Evolutionary conservation across 495 filamentous ascomycete genomes (phyloP), one percentile per base, ranked within the genome.

Genomic region (Massariosphaeria phaeospora): DNA sequence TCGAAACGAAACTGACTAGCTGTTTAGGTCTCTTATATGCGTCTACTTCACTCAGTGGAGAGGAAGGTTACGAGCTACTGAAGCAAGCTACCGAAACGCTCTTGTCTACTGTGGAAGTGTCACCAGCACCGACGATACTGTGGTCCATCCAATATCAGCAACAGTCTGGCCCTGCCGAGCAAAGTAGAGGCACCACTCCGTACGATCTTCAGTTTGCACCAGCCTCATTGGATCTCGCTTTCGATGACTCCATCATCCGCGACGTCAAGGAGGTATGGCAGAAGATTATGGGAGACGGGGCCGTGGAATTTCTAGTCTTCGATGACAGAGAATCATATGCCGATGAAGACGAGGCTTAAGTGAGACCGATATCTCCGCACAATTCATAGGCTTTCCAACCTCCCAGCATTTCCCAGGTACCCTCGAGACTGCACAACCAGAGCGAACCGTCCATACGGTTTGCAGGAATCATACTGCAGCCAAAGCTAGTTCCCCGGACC

Each of bases 81-180:
- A 40, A 52, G 12, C 18, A 43, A 27, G 61, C 64, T 12, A 50
- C 62, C n/a, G 12, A 36, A 3, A 17, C 48, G 10, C 34, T 67
- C n/a, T 38, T 67, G 5, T 31, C 21, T 2, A 23, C 45, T 11
- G 33, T 62, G 0, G 33, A 62, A 11, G 34, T 29, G 17, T 31
- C 44, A 11, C 54, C 61, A 20, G 7, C 29, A 1, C 49, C 63
- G 9, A 48, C 24, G 4, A 31, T 56, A 3, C 47, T 67, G 4
- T 65, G 61, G 61, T 53, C 51, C 8, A 2, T 65, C 3, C 44
- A 50, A 24, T 67, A 64, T 48, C 41, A 61, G 24, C 64, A 67
- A 27, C 30, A 33, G 1, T 20, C 34, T 3, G 11, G 12, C 5
- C 26, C 38, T 9, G 7, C 45, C 0, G n/a, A n/a, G n/a, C n/a